Percentiles rank a stretch among this genome's conserved stretches.
These are phyloP conservation scores for Syncephalastrum contaminatum DNA, from an alignment of 371 early-diverging fungal species.

Conservation along the genomic window DNA sequence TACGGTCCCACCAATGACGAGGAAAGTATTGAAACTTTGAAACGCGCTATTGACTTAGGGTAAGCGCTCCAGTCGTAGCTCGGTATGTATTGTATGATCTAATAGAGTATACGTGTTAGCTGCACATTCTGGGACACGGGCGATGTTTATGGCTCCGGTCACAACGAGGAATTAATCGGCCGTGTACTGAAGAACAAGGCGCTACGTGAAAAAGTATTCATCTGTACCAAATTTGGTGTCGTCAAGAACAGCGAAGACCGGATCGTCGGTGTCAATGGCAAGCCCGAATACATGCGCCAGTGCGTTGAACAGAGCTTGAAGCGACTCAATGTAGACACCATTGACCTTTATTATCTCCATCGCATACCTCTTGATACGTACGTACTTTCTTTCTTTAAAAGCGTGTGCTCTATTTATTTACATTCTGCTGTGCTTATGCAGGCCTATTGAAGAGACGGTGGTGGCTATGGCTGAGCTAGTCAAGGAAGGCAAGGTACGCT, in stretches of 20 bases:
- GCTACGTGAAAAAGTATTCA: conserved; percentile 42
- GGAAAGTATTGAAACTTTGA: conserved; percentile 31
- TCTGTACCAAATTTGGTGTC: conserved; percentile 44
- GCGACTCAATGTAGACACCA: conserved; percentile 43
- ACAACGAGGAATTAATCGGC: conserved; percentile 37
- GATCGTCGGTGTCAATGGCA: conserved; percentile 30
- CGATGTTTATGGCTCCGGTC: conserved; percentile 9
- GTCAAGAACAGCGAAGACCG: conserved; percentile 17
- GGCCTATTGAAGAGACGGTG: conserved; percentile 56
- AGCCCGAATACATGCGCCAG: conserved; percentile 50
- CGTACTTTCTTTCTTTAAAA: neutral
- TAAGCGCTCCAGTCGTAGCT: neutral
- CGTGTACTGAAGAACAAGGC: conserved; percentile 24
- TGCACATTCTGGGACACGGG: conserved; percentile 8
- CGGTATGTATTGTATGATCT: neutral
- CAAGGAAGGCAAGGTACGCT: conserved; percentile 58
- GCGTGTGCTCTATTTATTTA: no score
- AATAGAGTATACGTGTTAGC: neutral
- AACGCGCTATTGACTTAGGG: conserved; percentile 29
- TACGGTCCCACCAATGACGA: conserved; percentile 26
- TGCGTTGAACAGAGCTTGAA: conserved; percentile 41
- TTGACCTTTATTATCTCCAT: conserved; percentile 63
- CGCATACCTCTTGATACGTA: conserved; percentile 44
- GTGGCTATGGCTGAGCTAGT: conserved; percentile 60
- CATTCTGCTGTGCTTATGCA: neutral